Conservation (phyloP, 495 filamentous ascomycete genomes). For the Hamigera avellanea region DNA sequence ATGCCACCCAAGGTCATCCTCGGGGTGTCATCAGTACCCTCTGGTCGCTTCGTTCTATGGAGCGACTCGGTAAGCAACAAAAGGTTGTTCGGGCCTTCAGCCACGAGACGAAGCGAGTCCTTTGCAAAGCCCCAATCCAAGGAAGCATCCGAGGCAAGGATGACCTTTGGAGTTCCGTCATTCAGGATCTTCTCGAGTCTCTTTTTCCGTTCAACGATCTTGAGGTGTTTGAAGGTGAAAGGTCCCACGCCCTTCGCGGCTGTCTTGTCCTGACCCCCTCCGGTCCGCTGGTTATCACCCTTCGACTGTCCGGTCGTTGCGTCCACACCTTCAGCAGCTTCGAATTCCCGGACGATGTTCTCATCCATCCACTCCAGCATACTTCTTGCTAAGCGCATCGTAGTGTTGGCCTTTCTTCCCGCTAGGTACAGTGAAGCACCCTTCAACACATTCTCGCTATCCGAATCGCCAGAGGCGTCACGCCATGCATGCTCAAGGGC, state of each 20-base stretch:
- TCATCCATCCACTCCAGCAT: constrained; percentile 99
- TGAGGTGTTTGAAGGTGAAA: constrained; percentile 82
- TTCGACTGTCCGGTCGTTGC: constrained; percentile 31
- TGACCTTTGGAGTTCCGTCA: constrained; percentile 51
- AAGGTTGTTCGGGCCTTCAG: constrained; percentile 63
- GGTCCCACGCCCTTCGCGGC: constrained; percentile 49
- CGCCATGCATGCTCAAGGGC: constrained; percentile 87
- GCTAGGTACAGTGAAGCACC: constrained; percentile 69
- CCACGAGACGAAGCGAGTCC: constrained; percentile 65
- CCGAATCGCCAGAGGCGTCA: constrained; percentile 40
- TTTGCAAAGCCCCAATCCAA: constrained; percentile 94
- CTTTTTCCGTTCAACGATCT: constrained; percentile 63
- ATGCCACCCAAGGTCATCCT: constrained; percentile 39
- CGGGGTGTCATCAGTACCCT: constrained; percentile 19
- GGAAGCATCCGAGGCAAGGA: constrained; percentile 81
- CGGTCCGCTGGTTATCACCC: constrained; percentile 21
- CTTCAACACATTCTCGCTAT: constrained; percentile 44
- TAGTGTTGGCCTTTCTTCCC: constrained; percentile 65
- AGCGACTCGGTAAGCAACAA: constrained; percentile 69
- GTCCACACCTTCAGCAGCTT: constrained; percentile 52
- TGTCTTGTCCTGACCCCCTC: constrained; percentile 19
- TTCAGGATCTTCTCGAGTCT: constrained; percentile 54
- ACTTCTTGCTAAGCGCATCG: constrained; percentile 78
- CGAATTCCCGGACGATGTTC: constrained; percentile 79
- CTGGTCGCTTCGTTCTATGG: constrained; percentile 28